phyloP scores from a whole-genome alignment of 2,329 filamentous ascomycete genomes.

The Paracoccidioides lutzii region DNA sequence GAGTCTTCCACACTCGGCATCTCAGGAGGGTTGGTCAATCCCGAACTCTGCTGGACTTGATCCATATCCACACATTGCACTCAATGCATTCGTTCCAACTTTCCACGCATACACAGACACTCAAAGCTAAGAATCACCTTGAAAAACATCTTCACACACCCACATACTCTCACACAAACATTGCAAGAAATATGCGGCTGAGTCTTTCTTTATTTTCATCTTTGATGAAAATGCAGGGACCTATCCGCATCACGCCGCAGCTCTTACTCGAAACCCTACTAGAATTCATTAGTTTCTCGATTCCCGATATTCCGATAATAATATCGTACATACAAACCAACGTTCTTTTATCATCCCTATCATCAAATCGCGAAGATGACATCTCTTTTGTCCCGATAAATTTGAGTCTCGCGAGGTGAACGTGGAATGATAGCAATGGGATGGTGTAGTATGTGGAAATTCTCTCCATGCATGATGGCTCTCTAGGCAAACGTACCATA shows the following conservation, averaged over 20 bases:
- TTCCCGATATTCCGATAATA: not conserved
- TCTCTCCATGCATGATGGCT: not conserved
- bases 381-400: not conserved
- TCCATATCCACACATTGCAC: not conserved
- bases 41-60: conserved; percentile 28
- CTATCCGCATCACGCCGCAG: conserved; percentile 2
- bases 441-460: not conserved
- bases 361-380: not conserved
- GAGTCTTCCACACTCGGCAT: conserved; percentile 21
- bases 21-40: conserved; percentile 22
- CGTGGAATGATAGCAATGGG: too few relatives aligned
- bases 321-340: not conserved
- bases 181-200: conserved; percentile 5
- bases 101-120: not conserved
- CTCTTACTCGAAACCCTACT: conserved; percentile 1
- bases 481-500: not conserved
- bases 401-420: not conserved
- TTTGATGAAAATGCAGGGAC: conserved; percentile 6
- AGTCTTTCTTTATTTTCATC: conserved; percentile 5
- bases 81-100: not conserved
- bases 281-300: not conserved
- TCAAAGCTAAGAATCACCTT: not conserved
- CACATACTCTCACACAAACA: not conserved
- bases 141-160: not conserved
- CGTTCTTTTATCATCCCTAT: not conserved